A percentile compares a stretch with the other conserved stretches of the same genome.
Conservation (phyloP, 2,329 filamentous ascomycete genomes). For the Apiospora malaysiana region DNA sequence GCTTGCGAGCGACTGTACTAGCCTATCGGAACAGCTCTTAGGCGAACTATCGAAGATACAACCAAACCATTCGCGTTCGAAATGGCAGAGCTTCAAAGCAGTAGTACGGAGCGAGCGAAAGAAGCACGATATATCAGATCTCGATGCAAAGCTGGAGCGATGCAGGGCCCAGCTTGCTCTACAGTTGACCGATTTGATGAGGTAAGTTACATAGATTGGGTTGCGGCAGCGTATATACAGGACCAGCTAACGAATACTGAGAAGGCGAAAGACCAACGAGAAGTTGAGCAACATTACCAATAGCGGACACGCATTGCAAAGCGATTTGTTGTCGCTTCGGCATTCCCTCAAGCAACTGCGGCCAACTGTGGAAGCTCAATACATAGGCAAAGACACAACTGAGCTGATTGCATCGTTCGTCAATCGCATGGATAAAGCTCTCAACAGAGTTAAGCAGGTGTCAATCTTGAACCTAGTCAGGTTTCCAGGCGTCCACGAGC, state of each 20-base stretch:
- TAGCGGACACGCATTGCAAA: neutral
- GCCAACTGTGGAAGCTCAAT: neutral
- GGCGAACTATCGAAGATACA: conserved; percentile 31
- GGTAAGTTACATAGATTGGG: neutral
- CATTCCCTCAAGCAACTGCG: neutral
- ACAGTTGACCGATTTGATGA: neutral
- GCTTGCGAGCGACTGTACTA: neutral
- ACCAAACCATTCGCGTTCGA: conserved; percentile 29
- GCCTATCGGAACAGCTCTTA: conserved; percentile 23
- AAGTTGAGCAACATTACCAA: neutral
- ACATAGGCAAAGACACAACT: neutral
- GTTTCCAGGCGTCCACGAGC: neutral
- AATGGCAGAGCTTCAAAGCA: conserved; percentile 23
- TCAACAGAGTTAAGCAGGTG: neutral
- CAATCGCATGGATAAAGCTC: neutral
- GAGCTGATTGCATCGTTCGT: neutral
- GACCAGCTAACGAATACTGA: neutral
- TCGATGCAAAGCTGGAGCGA: conserved; percentile 20
- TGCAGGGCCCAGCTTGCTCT: conserved; percentile 29
- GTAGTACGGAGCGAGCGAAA: conserved; percentile 20
- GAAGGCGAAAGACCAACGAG: neutral
- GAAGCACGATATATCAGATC: neutral
- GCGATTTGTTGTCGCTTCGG: neutral
- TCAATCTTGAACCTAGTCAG: neutral
- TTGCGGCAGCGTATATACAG: neutral